phyloP scores from a whole-genome alignment of 1,284 basidiomycete genomes.

The Ceratobasidium sp. region DNA sequence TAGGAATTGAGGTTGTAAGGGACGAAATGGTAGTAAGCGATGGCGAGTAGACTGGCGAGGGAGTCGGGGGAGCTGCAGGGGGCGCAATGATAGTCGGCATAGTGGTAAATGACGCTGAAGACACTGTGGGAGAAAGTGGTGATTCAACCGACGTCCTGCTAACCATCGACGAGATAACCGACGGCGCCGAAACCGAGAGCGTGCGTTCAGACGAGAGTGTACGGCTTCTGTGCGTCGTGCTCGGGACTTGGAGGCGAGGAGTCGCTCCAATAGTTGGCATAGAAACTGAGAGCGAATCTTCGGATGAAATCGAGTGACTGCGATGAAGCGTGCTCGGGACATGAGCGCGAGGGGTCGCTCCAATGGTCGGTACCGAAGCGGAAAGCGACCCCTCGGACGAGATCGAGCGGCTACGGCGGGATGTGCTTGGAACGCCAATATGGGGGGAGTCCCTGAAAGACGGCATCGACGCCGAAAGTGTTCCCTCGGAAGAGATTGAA shows the following conservation, averaged over 20 bases:
- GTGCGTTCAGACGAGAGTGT: constrained; percentile 20
- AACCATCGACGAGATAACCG: constrained; percentile 26
- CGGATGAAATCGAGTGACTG: neutral
- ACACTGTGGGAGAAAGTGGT: constrained; percentile 27
- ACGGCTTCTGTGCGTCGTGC: constrained; percentile 31
- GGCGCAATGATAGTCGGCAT: constrained; percentile 42
- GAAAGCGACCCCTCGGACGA: neutral
- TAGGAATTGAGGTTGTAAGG: neutral
- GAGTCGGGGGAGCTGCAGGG: constrained; percentile 47
- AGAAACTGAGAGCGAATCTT: neutral
- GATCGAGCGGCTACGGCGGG: neutral
- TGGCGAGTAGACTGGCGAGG: constrained; percentile 42
- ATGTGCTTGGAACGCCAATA: neutral
- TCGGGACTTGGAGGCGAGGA: neutral
- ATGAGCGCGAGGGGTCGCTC: neutral
- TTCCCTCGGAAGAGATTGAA: neutral
- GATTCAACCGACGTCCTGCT: constrained; percentile 35
- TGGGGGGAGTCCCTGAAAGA: neutral
- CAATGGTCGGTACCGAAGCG: neutral
- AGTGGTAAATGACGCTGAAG: constrained; percentile 42
- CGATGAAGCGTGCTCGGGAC: neutral
- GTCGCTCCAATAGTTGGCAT: neutral
- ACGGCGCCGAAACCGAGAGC: constrained; percentile 16
- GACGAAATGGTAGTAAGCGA: constrained; percentile 18
- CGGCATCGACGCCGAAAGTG: neutral